phyloP scores from a whole-genome alignment of 2,329 filamentous ascomycete species.

The Aspergillus novoparasiticus region DNA sequence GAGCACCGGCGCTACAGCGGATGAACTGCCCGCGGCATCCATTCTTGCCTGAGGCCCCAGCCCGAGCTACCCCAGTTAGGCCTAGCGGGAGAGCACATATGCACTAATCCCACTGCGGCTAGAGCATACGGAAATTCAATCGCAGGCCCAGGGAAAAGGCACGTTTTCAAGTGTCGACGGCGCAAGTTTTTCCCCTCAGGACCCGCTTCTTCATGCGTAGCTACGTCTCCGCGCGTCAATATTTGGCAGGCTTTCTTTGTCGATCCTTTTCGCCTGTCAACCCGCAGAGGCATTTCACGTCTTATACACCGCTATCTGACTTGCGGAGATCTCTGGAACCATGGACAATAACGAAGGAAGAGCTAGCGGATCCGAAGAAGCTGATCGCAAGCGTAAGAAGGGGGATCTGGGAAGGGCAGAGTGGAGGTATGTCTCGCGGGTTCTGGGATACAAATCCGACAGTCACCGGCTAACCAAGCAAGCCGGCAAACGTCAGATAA shows the following conservation, averaged over 20 bases:
- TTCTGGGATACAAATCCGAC: constrained; percentile 2
- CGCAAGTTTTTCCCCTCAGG: not conserved
- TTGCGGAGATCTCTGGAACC: constrained; percentile 11
- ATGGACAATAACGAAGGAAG: constrained; percentile 40
- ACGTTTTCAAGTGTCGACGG: not conserved
- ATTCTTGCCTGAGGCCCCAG: not conserved
- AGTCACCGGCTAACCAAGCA: constrained; percentile 51
- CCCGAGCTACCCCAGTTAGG: not conserved
- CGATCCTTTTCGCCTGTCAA: not conserved
- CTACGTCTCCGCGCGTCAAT: constrained; percentile 8
- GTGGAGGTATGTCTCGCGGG: constrained; percentile 57
- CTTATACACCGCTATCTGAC: not conserved
- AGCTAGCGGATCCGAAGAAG: constrained; percentile 31
- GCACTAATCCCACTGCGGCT: not conserved
- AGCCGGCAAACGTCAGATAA: constrained; percentile 57
- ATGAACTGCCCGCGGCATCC: not conserved
- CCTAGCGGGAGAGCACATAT: not conserved
- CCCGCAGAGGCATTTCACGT: not conserved
- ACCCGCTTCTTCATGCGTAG: constrained; percentile 10
- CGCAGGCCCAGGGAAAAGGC: not conserved
- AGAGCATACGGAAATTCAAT: not conserved
- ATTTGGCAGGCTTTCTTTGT: not conserved
- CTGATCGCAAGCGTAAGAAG: constrained; percentile 58
- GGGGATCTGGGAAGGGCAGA: constrained; percentile 68
- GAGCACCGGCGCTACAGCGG: not conserved